These are phyloP conservation scores for Tremella fuciformis DNA, from an alignment of 768 basidiomycete species.

Conservation along the genomic window DNA sequence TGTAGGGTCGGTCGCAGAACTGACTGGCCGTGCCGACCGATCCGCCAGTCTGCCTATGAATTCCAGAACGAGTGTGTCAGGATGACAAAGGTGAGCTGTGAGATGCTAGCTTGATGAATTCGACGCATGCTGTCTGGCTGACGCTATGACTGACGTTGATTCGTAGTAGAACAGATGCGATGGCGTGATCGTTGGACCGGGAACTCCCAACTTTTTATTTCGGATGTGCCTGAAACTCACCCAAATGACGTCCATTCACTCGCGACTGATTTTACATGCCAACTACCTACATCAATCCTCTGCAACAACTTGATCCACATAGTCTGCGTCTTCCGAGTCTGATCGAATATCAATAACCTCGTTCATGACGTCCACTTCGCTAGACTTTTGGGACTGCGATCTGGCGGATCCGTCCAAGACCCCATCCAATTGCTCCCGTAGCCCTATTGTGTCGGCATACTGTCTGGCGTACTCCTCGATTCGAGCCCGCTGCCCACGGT, in stretches of 20 bases:
- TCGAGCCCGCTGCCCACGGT: constrained; percentile 6
- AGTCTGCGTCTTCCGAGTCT: background rate
- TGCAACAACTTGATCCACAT: background rate
- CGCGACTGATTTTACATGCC: no score
- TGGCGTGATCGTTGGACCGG: no score
- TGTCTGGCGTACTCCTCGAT: constrained; percentile 12
- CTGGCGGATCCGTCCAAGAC: background rate
- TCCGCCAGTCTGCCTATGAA: no score
- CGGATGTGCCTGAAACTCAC: no score
- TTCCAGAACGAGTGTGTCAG: no score
- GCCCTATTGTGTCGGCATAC: background rate
- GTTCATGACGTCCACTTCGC: background rate
- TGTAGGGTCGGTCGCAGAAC: background rate
- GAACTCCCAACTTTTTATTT: no score
- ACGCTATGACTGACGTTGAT: no score
- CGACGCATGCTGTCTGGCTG: no score
- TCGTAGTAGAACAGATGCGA: constrained; percentile 51
- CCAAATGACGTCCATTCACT: no score
- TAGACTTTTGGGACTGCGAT: background rate
- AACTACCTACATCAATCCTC: no score
- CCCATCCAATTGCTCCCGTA: background rate
- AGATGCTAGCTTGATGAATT: no score
- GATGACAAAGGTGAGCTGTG: no score
- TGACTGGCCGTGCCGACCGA: background rate
- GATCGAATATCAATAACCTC: background rate